These are phyloP conservation scores for Microthlaspi erraticum DNA, from an alignment of 345 rosid genomes.

Conservation along the genomic window DNA sequence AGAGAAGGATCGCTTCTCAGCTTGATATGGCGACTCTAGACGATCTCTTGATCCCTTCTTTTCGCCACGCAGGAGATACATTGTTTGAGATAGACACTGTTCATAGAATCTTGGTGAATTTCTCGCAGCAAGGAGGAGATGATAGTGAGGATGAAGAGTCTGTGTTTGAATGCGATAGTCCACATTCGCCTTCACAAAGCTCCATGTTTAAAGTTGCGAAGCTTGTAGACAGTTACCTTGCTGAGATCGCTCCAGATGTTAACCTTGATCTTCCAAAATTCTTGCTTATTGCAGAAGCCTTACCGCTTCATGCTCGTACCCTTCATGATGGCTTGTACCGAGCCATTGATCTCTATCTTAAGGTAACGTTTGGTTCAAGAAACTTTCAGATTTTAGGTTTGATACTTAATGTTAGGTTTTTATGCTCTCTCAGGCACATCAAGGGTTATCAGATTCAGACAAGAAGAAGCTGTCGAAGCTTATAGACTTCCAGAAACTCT, in stretches of 20 bases:
- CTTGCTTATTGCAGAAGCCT: conserved; percentile 83
- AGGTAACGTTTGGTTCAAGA: conserved; percentile 49
- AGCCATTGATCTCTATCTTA: conserved; percentile 88
- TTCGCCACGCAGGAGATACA: conserved; percentile 83
- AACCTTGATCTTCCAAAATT: conserved; percentile 91
- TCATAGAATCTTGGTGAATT: conserved; percentile 87
- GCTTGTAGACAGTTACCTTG: conserved; percentile 88
- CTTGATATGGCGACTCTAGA: conserved; percentile 87
- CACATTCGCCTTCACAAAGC: conserved; percentile 81
- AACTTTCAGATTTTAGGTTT: conserved; percentile 13
- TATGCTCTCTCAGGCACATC: conserved; percentile 68
- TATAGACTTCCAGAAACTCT: conserved; percentile 94
- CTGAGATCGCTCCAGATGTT: conserved; percentile 94
- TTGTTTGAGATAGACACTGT: conserved; percentile 93
- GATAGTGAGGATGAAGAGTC: conserved; percentile 88
- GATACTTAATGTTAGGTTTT: no score
- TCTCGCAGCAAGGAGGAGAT: conserved; percentile 92
- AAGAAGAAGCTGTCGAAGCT: conserved; percentile 79
- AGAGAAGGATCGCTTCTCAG: conserved; percentile 91
- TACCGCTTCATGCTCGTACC: conserved; percentile 88
- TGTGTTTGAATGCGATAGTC: conserved; percentile 80
- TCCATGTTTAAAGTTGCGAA: conserved; percentile 83
- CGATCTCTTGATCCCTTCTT: conserved; percentile 91
- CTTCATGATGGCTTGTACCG: conserved; percentile 89
- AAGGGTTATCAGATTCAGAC: conserved; percentile 72